Evolutionary conservation across 805 yeast genomes (phyloP).

Genomic region (Maudiozyma turicensis): DNA sequence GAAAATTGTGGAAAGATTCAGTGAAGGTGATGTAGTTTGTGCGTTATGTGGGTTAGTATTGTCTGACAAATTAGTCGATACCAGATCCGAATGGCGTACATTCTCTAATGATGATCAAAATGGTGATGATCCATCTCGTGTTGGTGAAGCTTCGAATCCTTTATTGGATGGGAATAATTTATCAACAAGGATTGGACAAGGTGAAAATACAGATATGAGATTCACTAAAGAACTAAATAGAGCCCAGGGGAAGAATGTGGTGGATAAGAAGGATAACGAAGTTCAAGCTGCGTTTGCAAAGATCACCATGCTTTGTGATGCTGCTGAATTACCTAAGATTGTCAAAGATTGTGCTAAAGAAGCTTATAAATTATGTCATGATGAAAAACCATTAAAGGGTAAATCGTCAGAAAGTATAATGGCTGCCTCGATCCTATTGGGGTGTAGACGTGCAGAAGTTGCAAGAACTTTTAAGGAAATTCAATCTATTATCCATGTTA

Average conservation of each 20-base stretch:
- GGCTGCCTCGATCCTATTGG: conserved; percentile 93
- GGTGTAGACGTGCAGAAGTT: conserved; percentile 88
- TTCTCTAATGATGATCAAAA: conserved; percentile 96
- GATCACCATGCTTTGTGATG: conserved; percentile 94
- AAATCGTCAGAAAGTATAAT: conserved; percentile 87
- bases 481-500: conserved; percentile 89
- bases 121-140: conserved; percentile 98
- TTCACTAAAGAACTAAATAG: conserved; percentile 84
- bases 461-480: conserved; percentile 94
- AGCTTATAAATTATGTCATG: conserved; percentile 84
- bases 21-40: conserved; percentile 98
- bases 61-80: conserved; percentile 86
- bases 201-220: conserved; percentile 77
- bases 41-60: conserved; percentile 92
- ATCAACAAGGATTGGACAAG: conserved; percentile 83
- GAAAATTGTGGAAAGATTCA: conserved; percentile 84
- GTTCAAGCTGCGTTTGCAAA: conserved; percentile 81
- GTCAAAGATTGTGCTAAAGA: conserved; percentile 98
- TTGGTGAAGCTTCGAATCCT: conserved; percentile 94
- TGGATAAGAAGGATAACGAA: conserved; percentile 81
- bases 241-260: conserved; percentile 77
- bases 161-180: conserved; percentile 83
- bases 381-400: conserved; percentile 76
- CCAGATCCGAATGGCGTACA: conserved; percentile 97
- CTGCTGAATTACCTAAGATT: conserved; percentile 85